A percentile compares a stretch with the other conserved stretches of the same genome.
phyloP scores from a whole-genome alignment of 495 filamentous ascomycete species.

The Neurospora hispaniola region DNA sequence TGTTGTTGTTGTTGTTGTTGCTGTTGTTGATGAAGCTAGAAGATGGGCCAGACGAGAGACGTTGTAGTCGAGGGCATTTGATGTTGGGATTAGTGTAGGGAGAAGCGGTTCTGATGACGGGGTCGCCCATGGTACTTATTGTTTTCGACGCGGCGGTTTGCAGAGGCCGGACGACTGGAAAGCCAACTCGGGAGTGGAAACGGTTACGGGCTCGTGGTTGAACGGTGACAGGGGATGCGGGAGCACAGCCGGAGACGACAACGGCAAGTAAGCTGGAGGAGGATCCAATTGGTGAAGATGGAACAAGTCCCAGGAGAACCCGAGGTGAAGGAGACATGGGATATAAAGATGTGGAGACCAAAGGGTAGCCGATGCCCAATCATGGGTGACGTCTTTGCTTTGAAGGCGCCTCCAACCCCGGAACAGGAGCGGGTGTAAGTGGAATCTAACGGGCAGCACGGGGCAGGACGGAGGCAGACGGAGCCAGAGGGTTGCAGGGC shows the following conservation, averaged over 20 bases:
- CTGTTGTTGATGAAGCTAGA: not conserved
- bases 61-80: slow-evolving; percentile 37
- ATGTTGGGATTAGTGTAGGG: slow-evolving; percentile 38
- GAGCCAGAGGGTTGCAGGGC: not conserved
- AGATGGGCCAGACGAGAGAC: slow-evolving; percentile 23
- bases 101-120: slow-evolving; percentile 37
- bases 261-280: slow-evolving; percentile 12
- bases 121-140: slow-evolving; percentile 41
- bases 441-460: slow-evolving; percentile 5
- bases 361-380: slow-evolving; percentile 9
- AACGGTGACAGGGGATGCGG: slow-evolving; percentile 15
- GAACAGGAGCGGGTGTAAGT: slow-evolving; percentile 16
- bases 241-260: slow-evolving; percentile 11
- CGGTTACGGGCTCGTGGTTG: slow-evolving; percentile 7
- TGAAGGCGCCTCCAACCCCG: slow-evolving; percentile 9
- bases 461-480: not conserved
- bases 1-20: not conserved
- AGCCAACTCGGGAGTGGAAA: not conserved
- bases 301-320: slow-evolving; percentile 12
- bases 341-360: slow-evolving; percentile 19
- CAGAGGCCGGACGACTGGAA: slow-evolving; percentile 1
- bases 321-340: slow-evolving; percentile 15
- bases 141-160: slow-evolving; percentile 6
- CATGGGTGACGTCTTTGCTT: slow-evolving; percentile 15
- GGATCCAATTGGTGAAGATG: slow-evolving; percentile 15